Evolutionary conservation across 768 basidiomycete species (phyloP).

Genomic region (Hemileccinum impolitum): DNA sequence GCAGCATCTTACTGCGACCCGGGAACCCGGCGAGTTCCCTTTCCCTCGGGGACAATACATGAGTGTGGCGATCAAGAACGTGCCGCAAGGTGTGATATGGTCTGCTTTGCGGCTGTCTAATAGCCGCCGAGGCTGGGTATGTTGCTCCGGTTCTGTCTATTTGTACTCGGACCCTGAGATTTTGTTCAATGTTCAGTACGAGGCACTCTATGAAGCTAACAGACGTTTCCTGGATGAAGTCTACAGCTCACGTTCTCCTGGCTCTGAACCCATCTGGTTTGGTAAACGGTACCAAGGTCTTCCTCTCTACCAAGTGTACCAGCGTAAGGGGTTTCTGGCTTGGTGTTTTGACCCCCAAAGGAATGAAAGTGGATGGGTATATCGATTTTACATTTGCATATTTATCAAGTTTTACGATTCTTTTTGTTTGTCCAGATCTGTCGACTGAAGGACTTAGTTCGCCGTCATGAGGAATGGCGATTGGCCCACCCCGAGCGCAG

Average conservation of each 20-base stretch:
- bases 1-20: slow-evolving; percentile 1
- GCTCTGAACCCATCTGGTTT: slow-evolving; percentile 22
- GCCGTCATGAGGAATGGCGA: slow-evolving; percentile 10
- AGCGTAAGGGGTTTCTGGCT: not conserved
- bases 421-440: not conserved
- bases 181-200: slow-evolving; percentile 7
- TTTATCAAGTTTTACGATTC: not conserved
- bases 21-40: slow-evolving; percentile 6
- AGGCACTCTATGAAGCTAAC: slow-evolving; percentile 12
- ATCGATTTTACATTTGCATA: not conserved
- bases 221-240: slow-evolving; percentile 11
- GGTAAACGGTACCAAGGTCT: slow-evolving; percentile 15
- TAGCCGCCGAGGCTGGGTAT: slow-evolving; percentile 2
- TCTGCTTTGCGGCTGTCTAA: slow-evolving; percentile 6
- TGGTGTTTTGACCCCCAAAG: slow-evolving; percentile 12
- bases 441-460: slow-evolving; percentile 8
- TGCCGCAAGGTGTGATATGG: slow-evolving; percentile 17
- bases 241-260: slow-evolving; percentile 19
- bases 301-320: slow-evolving; percentile 11
- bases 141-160: not conserved
- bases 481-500: slow-evolving; percentile 10
- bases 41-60: not conserved
- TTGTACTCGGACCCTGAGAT: not conserved
- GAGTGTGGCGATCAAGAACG: slow-evolving; percentile 7
- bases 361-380: slow-evolving; percentile 4